Base-by-base conservation (phyloP, 371 early-diverging fungal species). In the Zopfochytrium polystomum region DNA sequence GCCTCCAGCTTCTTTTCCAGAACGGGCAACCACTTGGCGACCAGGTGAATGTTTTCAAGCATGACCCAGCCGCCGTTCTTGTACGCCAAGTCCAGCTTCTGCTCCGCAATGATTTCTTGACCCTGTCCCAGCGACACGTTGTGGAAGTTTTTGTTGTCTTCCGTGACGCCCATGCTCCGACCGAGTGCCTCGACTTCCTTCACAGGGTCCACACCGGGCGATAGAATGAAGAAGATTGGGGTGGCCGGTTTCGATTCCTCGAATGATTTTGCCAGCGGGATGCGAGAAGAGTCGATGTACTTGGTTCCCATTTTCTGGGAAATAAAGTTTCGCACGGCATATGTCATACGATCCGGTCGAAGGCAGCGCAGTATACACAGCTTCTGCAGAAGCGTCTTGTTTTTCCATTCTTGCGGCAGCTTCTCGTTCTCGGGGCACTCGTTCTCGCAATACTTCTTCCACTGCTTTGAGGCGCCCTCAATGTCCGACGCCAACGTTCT, bases 401-500 rank as follows among this genome's bases (percentile, higher is more conserved):
- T 83, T 70, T 84, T 84, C 84, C 84, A 84, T 57, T 84, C 84
- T 56, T 81, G 81, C 3, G 84, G 84, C 35, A 84, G 69, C 66
- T 84, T 84, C 62, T 84, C 84, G 52, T 72, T 83, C 58, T 84
- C 84, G 2, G 84, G 84, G 38, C 69, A 72, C 59, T 84, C 84
- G 52, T 75, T 67, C 61, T 84, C 84, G 64, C 82, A 84, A 62
- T 81, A 84, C 67, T 84, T 84, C 53, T 80, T 80, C 84, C 84
- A 84, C 54, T 81, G 82, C 62, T 84, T 84, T 11, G 80, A 64
- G 2, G 78, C 73, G 7, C 81, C 80, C 62, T 84, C 84, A 49
- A 84, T 82, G 54, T 84, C 84, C 29, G 78, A 79, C 6, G 80
- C 70, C 34, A 84, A 65, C 0, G 74, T 64, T 18, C 76, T 53